phyloP scores from a whole-genome alignment of 2,329 filamentous ascomycete species.

The Fulvia fulva region DNA sequence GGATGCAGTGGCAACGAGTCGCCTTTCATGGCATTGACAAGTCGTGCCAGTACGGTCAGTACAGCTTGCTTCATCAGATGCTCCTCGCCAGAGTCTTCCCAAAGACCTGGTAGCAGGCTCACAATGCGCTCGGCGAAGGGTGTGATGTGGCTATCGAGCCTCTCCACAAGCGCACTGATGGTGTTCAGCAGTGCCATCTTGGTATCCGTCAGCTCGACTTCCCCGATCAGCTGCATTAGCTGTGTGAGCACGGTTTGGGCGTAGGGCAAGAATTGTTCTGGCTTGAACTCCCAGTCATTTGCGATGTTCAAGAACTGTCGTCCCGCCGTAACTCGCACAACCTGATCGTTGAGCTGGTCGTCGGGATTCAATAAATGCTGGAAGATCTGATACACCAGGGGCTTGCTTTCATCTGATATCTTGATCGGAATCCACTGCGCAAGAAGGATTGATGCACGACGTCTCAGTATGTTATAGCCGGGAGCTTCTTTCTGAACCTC shows the following conservation, averaged over 20 bases:
- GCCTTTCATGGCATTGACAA: constrained; percentile 80
- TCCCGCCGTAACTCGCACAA: constrained; percentile 87
- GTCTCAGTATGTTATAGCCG: constrained; percentile 76
- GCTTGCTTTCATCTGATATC: constrained; percentile 62
- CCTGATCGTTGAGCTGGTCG: constrained; percentile 79
- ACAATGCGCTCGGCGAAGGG: constrained; percentile 77
- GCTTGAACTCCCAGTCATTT: constrained; percentile 78
- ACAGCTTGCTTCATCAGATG: constrained; percentile 93
- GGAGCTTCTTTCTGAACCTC: constrained; percentile 69
- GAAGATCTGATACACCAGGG: constrained; percentile 82
- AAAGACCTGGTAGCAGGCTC: constrained; percentile 71
- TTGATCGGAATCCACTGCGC: constrained; percentile 86
- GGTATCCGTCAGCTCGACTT: constrained; percentile 78
- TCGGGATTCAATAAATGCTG: constrained; percentile 75
- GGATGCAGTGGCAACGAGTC: constrained; percentile 74
- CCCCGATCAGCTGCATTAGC: constrained; percentile 72
- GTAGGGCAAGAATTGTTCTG: constrained; percentile 71
- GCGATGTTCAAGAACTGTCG: constrained; percentile 76
- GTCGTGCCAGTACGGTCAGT: constrained; percentile 74
- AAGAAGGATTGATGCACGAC: constrained; percentile 82
- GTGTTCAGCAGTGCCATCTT: constrained; percentile 89
- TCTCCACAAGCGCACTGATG: constrained; percentile 72
- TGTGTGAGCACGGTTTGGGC: constrained; percentile 68
- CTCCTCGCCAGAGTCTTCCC: constrained; percentile 80
- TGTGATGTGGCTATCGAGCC: constrained; percentile 69